Percentiles rank a stretch among this genome's conserved stretches.
Evolutionary conservation across 306 rosid species (phyloP).

Genomic region (Gastrolobium bilobum): DNA sequence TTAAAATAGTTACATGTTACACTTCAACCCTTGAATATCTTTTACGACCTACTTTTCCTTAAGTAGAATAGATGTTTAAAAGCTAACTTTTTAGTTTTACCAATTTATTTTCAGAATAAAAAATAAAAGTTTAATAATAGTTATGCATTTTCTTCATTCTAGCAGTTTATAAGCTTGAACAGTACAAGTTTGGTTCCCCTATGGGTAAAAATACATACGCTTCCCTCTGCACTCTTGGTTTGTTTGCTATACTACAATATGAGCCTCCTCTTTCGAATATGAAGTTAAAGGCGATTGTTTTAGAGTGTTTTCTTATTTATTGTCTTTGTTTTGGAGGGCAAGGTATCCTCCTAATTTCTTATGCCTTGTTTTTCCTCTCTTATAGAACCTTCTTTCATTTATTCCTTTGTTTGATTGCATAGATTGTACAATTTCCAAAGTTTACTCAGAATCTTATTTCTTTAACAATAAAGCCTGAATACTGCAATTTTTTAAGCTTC

Average conservation of each 20-base stretch:
- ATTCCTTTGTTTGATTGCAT: conserved; percentile 39
- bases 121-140: not conserved
- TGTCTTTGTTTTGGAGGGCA: conserved; percentile 8
- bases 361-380: not conserved
- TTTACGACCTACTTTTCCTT: conserved; percentile 15
- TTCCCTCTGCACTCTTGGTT: conserved; percentile 1
- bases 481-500: conserved; percentile 37
- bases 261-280: conserved; percentile 11
- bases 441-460: conserved; percentile 30
- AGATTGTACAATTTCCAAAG: conserved; percentile 31
- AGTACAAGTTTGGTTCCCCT: conserved; percentile 33
- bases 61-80: conserved; percentile 24
- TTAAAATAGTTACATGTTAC: conserved; percentile 42
- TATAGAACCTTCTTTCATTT: conserved; percentile 10
- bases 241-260: conserved; percentile 23
- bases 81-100: conserved; percentile 19
- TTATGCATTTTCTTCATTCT: conserved; percentile 35
- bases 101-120: conserved; percentile 26
- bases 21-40: conserved; percentile 34
- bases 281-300: conserved; percentile 37
- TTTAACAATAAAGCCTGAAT: not conserved
- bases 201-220: conserved; percentile 9
- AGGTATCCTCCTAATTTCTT: conserved; percentile 33
- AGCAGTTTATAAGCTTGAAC: conserved; percentile 9
- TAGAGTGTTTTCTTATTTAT: conserved; percentile 34